Base-by-base conservation (phyloP, 2,329 filamentous ascomycete genomes). In the Fusarium gaditjirri region DNA sequence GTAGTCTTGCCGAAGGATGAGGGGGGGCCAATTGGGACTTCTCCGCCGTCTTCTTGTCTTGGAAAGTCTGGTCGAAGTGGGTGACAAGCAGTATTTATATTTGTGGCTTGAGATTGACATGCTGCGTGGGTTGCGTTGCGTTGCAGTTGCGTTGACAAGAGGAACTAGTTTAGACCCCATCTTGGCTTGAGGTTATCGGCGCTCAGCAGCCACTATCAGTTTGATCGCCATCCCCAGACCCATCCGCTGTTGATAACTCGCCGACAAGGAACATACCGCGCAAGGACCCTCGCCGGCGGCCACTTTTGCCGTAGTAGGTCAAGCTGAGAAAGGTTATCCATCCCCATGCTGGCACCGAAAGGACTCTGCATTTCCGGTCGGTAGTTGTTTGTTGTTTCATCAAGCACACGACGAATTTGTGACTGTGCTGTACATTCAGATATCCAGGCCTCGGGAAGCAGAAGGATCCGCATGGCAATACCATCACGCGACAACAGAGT, bases 181-280 rank as follows among this genome's bases (percentile, higher is more conserved):
- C 44, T 36, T 62, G 27, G 59, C 35, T 59, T 38, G 50, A 62
- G 52, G 50, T 64, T 73, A 73, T 71, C 63, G 31, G 31, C 25
- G 25, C 33, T 10, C 65, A 49, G 43, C 44, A 58, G 54, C 54
- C 66, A 70, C 66, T 73, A 73, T 73, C 70, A 63, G 62, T 67
- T 47, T 61, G 70, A 70, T 63, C 66, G 59, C 57, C 70, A 65
- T 76, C 62, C 65, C 74, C 70, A 76, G 63, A 67, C 65, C 68
- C 36, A 41, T 64, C 63, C 57, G 58, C 65, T 73, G 66, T 46
- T 72, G 74, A 76, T 76, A 76, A 67, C 71, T 70, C 71, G 56
- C 68, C 70, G 65, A 46, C 43, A 53, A 53, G 47, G 66, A 53
- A 61, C 50, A 47, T 56, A 74, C 49, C 61, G 33, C 60, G 56